phyloP scores from a whole-genome alignment of 352 stramenopile species.

The Phytophthora boehmeriae region DNA sequence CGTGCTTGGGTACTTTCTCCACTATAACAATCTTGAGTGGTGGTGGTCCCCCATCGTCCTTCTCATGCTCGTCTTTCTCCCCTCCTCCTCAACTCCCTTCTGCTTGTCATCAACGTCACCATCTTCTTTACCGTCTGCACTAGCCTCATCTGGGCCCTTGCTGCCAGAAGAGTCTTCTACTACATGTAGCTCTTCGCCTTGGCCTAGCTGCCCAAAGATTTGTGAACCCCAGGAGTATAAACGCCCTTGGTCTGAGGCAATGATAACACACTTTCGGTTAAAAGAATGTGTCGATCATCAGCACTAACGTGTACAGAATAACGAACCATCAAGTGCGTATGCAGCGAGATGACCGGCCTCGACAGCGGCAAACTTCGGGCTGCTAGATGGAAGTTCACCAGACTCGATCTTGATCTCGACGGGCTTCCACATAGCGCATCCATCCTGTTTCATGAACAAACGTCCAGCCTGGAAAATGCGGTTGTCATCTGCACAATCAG shows the following conservation, averaged over 20 bases:
- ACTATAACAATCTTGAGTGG: conserved; percentile 23
- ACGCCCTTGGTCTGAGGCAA: conserved; percentile 36
- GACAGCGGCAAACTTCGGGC: conserved; percentile 38
- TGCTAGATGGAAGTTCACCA: conserved; percentile 5
- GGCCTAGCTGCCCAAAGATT: conserved; percentile 63
- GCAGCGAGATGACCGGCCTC: conserved; percentile 57
- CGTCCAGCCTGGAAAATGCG: conserved; percentile 56
- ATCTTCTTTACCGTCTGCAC: conserved; percentile 1
- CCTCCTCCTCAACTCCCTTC: neutral
- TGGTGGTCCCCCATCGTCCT: conserved; percentile 4
- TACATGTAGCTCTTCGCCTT: conserved; percentile 35
- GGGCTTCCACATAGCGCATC: conserved; percentile 58
- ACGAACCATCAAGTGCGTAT: conserved; percentile 63
- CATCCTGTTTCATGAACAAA: conserved; percentile 61
- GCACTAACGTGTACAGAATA: no score
- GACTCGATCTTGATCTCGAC: conserved; percentile 29
- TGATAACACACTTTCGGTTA: neutral
- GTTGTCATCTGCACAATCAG: conserved; percentile 30
- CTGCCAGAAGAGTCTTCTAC: conserved; percentile 3
- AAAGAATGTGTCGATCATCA: neutral
- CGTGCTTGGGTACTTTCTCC: conserved; percentile 19
- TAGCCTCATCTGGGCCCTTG: conserved; percentile 3
- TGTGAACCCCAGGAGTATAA: conserved; percentile 68
- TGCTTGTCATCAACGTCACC: neutral
- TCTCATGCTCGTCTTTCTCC: conserved; percentile 12